Base-by-base conservation (phyloP, 116 monocot species). In the Dioscorea cayenensis region DNA sequence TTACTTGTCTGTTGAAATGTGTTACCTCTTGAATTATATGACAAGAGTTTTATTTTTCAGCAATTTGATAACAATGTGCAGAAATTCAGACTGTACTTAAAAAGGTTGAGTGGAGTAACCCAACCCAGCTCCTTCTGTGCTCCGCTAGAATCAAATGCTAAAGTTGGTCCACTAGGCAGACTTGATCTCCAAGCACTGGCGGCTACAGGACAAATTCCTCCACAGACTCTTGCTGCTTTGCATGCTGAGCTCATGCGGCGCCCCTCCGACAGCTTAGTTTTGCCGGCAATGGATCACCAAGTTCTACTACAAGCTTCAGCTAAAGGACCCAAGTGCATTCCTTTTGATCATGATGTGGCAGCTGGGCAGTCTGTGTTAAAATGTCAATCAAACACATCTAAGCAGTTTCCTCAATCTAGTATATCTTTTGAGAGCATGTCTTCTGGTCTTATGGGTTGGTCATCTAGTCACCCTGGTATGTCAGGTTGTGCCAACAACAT, bases 41-140 rank as follows among this genome's bases (percentile, higher is more conserved):
- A 20, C 36, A n/a, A n/a, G 38, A 66, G 18, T 62, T 72, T 61
- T 72, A 61, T 62, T 12, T 62, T 72, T 60, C 61, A 23, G 38
- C 38, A 63, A 72, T 60, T 72, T 63, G 63, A 20, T 72, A 27
- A 72, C 32, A 72, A 62, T 77, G 64, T 81, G 75, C 92, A 92
- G 92, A 92, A 92, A 81, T 92, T 88, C 77, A 92, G 95, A 78
- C 77, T 95, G 68, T 95, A 92, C 64, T 67, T 95, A 36, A 95
- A 92, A 73, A 83, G 90, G 79, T 29, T 91, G 62, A 95, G 86
- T 71, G 94, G 84, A 43, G 86, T 89, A 37, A 50, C 80, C 49
- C 90, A 92, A 73, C 75, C 80, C 35, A 84, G 77, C 81, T 63
- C 91, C 17, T 82, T 89, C 66, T 87, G 78, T 76, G 79, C 78